Conservation (phyloP, 1,139 yeast species). For the Meyerozyma smithsonii region DNA sequence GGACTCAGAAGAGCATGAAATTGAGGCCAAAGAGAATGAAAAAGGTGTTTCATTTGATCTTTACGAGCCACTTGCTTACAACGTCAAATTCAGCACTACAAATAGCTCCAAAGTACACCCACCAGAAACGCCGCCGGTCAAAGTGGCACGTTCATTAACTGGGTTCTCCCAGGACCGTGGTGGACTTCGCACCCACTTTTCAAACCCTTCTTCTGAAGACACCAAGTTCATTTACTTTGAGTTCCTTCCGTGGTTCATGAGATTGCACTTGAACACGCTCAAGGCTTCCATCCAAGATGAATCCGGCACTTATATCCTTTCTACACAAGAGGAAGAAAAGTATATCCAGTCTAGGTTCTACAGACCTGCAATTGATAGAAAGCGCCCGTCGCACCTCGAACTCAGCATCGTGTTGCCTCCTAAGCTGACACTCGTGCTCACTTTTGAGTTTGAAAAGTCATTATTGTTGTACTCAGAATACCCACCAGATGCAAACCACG, state of each 20-base stretch:
- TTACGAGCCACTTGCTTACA: slow-evolving; percentile 26
- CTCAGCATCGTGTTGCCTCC: slow-evolving; percentile 63
- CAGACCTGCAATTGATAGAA: slow-evolving; percentile 74
- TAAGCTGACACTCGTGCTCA: slow-evolving; percentile 52
- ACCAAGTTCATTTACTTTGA: slow-evolving; percentile 66
- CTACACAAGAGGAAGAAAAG: slow-evolving; percentile 17
- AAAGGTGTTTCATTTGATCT: slow-evolving; percentile 21
- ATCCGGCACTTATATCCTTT: not conserved
- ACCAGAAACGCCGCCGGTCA: slow-evolving; percentile 54
- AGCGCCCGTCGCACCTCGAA: slow-evolving; percentile 82
- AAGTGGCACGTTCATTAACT: slow-evolving; percentile 79
- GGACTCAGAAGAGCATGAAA: slow-evolving; percentile 13
- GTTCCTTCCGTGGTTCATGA: slow-evolving; percentile 90
- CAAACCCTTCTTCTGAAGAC: slow-evolving; percentile 51
- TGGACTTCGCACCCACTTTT: slow-evolving; percentile 74
- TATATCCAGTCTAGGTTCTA: slow-evolving; percentile 53
- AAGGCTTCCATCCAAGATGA: not conserved
- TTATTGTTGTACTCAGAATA: slow-evolving; percentile 82
- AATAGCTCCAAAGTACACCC: slow-evolving; percentile 32
- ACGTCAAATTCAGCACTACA: slow-evolving; percentile 33
- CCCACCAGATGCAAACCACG: slow-evolving; percentile 99
- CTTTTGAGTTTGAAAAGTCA: slow-evolving; percentile 83
- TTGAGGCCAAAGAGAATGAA: slow-evolving; percentile 11
- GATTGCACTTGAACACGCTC: slow-evolving; percentile 73
- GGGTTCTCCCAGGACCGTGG: slow-evolving; percentile 92